Evolutionary conservation across 2,329 filamentous ascomycete genomes (phyloP).

Genomic region (Fusarium nodosum): DNA sequence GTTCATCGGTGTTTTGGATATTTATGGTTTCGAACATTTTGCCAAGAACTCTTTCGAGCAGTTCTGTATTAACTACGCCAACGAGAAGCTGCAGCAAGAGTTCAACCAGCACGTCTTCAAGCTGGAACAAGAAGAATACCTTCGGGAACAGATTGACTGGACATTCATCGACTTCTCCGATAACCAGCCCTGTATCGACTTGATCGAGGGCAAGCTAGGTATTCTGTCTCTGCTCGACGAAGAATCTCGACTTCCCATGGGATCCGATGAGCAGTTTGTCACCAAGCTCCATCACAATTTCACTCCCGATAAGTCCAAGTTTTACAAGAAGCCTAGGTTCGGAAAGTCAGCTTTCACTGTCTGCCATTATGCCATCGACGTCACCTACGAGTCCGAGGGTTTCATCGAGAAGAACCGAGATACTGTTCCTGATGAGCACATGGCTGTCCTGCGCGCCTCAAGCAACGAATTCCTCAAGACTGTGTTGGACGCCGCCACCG

Average conservation of each 20-base stretch:
- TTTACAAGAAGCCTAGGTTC: conserved; percentile 98
- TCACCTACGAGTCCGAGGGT: conserved; percentile 98
- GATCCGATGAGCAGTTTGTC: conserved; percentile 96
- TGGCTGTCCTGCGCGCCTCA: conserved; percentile 89
- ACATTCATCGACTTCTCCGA: conserved; percentile 99
- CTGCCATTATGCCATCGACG: conserved; percentile 97
- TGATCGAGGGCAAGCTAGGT: conserved; percentile 97
- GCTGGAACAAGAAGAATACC: conserved; percentile 97
- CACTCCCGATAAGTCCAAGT: conserved; percentile 88
- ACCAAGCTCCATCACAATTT: conserved; percentile 97
- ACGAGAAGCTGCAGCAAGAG: conserved; percentile 98
- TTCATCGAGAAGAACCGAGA: conserved; percentile 99
- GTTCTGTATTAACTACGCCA: conserved; percentile 99
- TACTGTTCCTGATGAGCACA: conserved; percentile 97
- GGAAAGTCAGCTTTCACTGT: conserved; percentile 98
- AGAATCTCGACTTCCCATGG: conserved; percentile 96
- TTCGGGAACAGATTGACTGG: conserved; percentile 97
- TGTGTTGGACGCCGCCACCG: conserved; percentile 86
- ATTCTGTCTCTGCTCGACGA: conserved; percentile 93
- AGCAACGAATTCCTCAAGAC: conserved; percentile 87
- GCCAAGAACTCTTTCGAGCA: conserved; percentile 99
- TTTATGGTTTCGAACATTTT: conserved; percentile 99
- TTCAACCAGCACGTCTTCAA: conserved; percentile 99
- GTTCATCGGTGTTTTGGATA: conserved; percentile 99
- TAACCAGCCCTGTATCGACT: conserved; percentile 98